Evolutionary conservation across 2,329 filamentous ascomycete species (phyloP).

Genomic region (Sordariomycetes sp.): DNA sequence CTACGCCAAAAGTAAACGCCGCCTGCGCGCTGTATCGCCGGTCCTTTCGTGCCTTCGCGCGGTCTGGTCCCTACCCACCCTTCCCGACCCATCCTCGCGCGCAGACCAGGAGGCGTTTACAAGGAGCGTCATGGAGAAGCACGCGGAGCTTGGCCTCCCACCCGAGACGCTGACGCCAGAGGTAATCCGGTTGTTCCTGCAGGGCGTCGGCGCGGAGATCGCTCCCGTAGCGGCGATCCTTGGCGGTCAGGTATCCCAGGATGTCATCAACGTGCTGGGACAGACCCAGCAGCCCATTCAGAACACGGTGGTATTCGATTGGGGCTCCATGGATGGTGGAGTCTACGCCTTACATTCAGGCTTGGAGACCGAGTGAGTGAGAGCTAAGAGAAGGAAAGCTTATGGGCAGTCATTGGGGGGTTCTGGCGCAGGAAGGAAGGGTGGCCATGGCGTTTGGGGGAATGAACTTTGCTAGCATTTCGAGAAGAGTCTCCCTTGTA

Average conservation of each 20-base stretch:
- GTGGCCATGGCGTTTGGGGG: not conserved
- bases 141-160: conserved; percentile 63
- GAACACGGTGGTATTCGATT: conserved; percentile 88
- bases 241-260: conserved; percentile 84
- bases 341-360: conserved; percentile 76
- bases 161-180: conserved; percentile 56
- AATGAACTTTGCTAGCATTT: too few species aligned
- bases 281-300: conserved; percentile 90
- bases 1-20: conserved; percentile 54
- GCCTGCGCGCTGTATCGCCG: conserved; percentile 67
- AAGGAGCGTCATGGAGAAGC: conserved; percentile 63
- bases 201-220: conserved; percentile 76
- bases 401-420: not conserved
- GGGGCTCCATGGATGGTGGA: conserved; percentile 64
- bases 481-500: too few species aligned
- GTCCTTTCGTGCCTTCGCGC: conserved; percentile 78
- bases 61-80: conserved; percentile 66
- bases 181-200: conserved; percentile 73
- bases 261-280: conserved; percentile 93
- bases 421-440: not conserved
- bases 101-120: conserved; percentile 70
- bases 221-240: conserved; percentile 81
- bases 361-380: conserved; percentile 13
- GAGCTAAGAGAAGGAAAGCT: not conserved
- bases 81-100: conserved; percentile 39